Conservation (phyloP, 2,329 filamentous ascomycete genomes). For the Penicillium oxalicum region DNA sequence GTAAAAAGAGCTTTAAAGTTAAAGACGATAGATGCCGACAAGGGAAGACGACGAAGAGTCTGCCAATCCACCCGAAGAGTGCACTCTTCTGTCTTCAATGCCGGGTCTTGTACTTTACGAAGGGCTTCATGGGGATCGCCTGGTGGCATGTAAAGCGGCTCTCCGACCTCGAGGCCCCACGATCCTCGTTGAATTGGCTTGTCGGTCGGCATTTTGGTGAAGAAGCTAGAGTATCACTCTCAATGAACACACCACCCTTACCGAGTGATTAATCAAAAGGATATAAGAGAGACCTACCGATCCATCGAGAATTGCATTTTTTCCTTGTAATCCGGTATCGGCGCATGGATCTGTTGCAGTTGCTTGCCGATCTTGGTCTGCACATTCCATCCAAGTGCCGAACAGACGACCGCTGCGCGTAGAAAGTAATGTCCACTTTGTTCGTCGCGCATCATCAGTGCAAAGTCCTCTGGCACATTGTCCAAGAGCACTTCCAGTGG, state of each 20-base stretch:
- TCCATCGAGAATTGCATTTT: slow-evolving; percentile 89
- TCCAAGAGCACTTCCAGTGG: slow-evolving; percentile 67
- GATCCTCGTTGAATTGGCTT: slow-evolving; percentile 76
- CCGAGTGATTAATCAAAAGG: no score
- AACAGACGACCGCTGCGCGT: slow-evolving; percentile 71
- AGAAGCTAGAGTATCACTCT: slow-evolving; percentile 52
- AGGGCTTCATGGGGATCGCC: slow-evolving; percentile 59
- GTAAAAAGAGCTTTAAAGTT: slow-evolving; percentile 88
- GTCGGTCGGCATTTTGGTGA: slow-evolving; percentile 67
- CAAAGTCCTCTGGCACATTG: slow-evolving; percentile 81
- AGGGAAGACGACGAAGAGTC: slow-evolving; percentile 69
- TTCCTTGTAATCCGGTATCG: slow-evolving; percentile 76
- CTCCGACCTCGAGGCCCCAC: slow-evolving; percentile 73
- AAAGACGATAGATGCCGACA: slow-evolving; percentile 71
- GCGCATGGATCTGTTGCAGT: slow-evolving; percentile 64
- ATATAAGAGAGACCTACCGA: slow-evolving; percentile 46
- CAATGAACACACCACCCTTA: no score
- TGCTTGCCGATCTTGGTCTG: slow-evolving; percentile 65
- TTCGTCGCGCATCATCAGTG: slow-evolving; percentile 65
- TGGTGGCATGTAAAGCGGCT: slow-evolving; percentile 68
- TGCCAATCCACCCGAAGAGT: slow-evolving; percentile 82
- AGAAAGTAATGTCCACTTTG: slow-evolving; percentile 67
- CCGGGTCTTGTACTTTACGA: slow-evolving; percentile 53
- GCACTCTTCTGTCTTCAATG: slow-evolving; percentile 54
- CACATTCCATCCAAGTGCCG: slow-evolving; percentile 73